Base-by-base conservation (phyloP, 2,329 filamentous ascomycete species). In the Microdochium nivale region DNA sequence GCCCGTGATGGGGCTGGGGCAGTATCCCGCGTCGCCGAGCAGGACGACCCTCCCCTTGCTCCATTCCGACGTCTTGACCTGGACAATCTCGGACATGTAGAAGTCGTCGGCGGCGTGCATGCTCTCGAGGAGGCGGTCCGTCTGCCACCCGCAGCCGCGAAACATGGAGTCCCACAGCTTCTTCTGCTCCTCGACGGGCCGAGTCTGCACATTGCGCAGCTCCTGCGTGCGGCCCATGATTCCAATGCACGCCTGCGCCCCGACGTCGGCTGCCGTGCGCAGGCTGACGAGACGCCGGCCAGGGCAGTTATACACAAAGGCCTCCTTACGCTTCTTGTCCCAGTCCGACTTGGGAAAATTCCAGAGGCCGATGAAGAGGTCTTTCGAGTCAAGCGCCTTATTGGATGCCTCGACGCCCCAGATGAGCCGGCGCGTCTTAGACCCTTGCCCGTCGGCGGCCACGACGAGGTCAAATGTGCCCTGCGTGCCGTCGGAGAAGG, bases 1-100 rank as follows among this genome's bases (percentile, higher is more conserved):
- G 0, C 79, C 80, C 0, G 72, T 75, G 3, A 74, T 54, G 0
- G 73, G 69, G 0, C 72, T 69, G 0, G 78, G 76, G 24, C 71
- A 74, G 56, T 73, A 76, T 0, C 65, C 78, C 1, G 81, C 76
- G 55, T 85, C 80, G 0, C 80, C 80, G 0, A 82, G 49, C 0
- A 81, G 64, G 1, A 68, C 72, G 2, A 80, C 69, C 0, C 78
- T 72, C 0, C 75, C 73, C 0, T 62, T 62, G 2, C 65, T 71
- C 75, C 71, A 79, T 3, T 55, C 56, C 0, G 68, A 60, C 52
- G 76, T 55, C 49, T 69, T 71, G 40, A 83, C 71, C 46, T 75
- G 70, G 0, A 67, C 74, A 14, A 78, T 54, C 2, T 67, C 62
- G 14, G 70, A 60, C 49, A 66, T 66, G 63, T 79, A 79, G 54